Evolutionary conservation across 1,139 yeast genomes (phyloP).

Genomic region (Pichia sp.): DNA sequence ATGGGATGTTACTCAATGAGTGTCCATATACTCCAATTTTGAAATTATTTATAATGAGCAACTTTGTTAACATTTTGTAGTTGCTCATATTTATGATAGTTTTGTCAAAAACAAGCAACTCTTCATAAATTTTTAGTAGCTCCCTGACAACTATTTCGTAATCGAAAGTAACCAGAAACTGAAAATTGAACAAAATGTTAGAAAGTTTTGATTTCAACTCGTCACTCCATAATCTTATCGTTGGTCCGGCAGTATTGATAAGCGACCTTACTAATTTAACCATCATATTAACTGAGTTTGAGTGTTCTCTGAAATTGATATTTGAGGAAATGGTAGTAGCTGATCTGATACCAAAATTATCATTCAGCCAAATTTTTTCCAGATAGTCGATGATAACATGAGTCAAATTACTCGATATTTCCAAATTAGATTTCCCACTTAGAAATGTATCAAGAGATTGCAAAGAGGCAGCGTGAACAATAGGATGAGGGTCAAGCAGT

Average conservation of each 20-base stretch:
- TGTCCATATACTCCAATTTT: slow-evolving; percentile 29
- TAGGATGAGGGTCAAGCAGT: slow-evolving; percentile 77
- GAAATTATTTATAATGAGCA: slow-evolving; percentile 29
- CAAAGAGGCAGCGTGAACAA: slow-evolving; percentile 70
- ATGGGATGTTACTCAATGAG: slow-evolving; percentile 25
- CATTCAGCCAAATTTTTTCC: slow-evolving; percentile 45
- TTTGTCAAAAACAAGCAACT: slow-evolving; percentile 32
- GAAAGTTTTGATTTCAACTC: slow-evolving; percentile 18
- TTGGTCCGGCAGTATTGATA: slow-evolving; percentile 31
- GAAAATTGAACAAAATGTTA: slow-evolving; percentile 24
- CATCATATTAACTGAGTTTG: slow-evolving; percentile 24
- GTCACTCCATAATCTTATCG: slow-evolving; percentile 24
- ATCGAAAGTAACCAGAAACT: slow-evolving; percentile 23
- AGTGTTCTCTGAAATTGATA: slow-evolving; percentile 40
- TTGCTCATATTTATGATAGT: slow-evolving; percentile 21
- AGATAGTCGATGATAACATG: slow-evolving; percentile 45
- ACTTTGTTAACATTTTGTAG: slow-evolving; percentile 26
- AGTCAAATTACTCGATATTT: slow-evolving; percentile 40
- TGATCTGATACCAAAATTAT: slow-evolving; percentile 50
- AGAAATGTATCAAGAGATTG: slow-evolving; percentile 55
- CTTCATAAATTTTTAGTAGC: slow-evolving; percentile 33
- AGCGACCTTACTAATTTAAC: slow-evolving; percentile 26
- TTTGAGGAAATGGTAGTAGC: slow-evolving; percentile 43
- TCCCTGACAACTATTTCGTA: slow-evolving; percentile 32
- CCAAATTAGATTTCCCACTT: slow-evolving; percentile 48